Base-by-base conservation (phyloP, 352 stramenopile species). In the Phytopythium boreale region DNA sequence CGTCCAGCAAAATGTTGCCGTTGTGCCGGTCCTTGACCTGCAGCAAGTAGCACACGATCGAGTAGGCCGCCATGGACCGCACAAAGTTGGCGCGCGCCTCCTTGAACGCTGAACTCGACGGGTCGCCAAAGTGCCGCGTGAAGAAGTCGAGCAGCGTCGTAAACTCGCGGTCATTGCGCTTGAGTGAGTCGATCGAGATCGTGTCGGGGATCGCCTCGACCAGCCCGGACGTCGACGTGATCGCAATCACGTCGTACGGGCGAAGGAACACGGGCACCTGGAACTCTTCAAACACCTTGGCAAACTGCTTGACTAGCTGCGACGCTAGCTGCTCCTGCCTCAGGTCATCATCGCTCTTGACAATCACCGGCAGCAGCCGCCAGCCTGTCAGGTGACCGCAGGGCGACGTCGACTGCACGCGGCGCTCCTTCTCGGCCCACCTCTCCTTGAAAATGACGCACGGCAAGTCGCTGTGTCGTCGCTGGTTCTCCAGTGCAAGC, bases 21-120 rank as follows among this genome's bases (percentile, higher is more conserved):
- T 99, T 99, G 79, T 99, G 97, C 17, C 97, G 81, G 70, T 99
- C 97, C 79, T 99, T 99, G 67, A 99, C 89, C 82, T 99, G 95
- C 52, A 99, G 84, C 26, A 99, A 66, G 74, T 98, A 99, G 70
- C 91, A 98, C 55, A 99, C 82, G 51, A 99, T 96, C 59, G 95
- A 97, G 76, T 97, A 97, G 6, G 82, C 84, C 10, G 88, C 90
- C 67, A 97, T 88, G 41, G 75, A 91, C 56, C 88, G 77, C 60
- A 97, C 76, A 64, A 97, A 97, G 63, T 92, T 97, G 19, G 88
- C 80, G 53, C 93, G 82, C 15, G 92, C 89, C 0, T 89, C 69
- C 53, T 80, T 74, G 63, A 97, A 93, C 57, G 85, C 79, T 10
- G 78, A 77, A n/a, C 79, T 82, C 39, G 74, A 80, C 27, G 78